Evolutionary conservation across 805 yeast species (phyloP).

Genomic region (Pichia membranifaciens): DNA sequence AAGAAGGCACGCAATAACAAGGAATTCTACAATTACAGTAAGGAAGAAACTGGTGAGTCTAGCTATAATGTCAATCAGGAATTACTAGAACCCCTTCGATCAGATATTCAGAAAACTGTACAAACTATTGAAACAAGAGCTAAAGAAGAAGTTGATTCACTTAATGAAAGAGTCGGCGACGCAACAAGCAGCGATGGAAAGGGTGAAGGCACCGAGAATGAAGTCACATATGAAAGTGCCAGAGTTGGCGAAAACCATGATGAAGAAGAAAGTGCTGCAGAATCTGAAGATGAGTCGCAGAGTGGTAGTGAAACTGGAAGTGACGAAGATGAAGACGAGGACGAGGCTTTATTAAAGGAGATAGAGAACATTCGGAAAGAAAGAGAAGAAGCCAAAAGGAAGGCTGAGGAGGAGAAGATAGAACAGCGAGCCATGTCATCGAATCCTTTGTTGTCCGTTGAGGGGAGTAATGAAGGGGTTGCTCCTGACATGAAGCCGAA

Average conservation of each 20-base stretch:
- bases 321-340: slow-evolving; percentile 42
- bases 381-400: slow-evolving; percentile 24
- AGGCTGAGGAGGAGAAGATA: slow-evolving; percentile 24
- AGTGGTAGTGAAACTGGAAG: slow-evolving; percentile 6
- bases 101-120: too few relatives aligned
- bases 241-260: too few relatives aligned
- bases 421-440: slow-evolving; percentile 20
- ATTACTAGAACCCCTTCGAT: too few relatives aligned
- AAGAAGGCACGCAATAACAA: slow-evolving; percentile 16
- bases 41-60: slow-evolving; percentile 41
- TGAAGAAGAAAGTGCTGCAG: slow-evolving; percentile 31
- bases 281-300: slow-evolving; percentile 19
- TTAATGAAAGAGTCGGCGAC: slow-evolving; percentile 35
- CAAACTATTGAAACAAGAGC: too few relatives aligned
- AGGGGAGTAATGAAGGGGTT: background rate
- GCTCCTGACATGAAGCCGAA: background rate
- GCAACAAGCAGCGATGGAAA: slow-evolving; percentile 35
- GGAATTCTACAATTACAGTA: slow-evolving; percentile 39
- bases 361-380: slow-evolving; percentile 35
- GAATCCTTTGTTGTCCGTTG: slow-evolving; percentile 22
- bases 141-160: slow-evolving; percentile 48
- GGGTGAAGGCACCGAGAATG: slow-evolving; percentile 2
- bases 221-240: background rate
- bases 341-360: slow-evolving; percentile 42
- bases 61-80: too few relatives aligned